phyloP scores from a whole-genome alignment of 371 early-diverging fungal species.

The Mycotypha africana region DNA sequence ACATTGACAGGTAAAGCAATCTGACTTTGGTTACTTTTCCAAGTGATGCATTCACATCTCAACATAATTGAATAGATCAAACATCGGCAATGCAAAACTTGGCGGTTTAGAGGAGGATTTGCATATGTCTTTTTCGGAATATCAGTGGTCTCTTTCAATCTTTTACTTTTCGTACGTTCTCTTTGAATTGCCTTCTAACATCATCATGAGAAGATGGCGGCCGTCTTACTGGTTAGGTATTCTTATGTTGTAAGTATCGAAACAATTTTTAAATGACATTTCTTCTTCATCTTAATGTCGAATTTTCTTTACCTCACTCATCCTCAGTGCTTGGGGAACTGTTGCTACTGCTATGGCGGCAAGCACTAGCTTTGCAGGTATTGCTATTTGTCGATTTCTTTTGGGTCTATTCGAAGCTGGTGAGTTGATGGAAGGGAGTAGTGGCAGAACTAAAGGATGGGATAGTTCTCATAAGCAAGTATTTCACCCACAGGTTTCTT shows the following conservation, averaged over 20 bases:
- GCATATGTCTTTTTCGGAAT: slow-evolving; percentile 16
- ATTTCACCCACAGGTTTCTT: slow-evolving; percentile 14
- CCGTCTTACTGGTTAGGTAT: slow-evolving; percentile 18
- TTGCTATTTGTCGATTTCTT: slow-evolving; percentile 16
- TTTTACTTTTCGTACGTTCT: slow-evolving; percentile 21
- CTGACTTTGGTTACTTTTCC: background rate
- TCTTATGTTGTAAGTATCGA: slow-evolving; percentile 12
- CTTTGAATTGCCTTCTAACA: slow-evolving; percentile 27
- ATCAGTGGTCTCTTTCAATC: slow-evolving; percentile 20
- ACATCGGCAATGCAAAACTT: slow-evolving; percentile 41
- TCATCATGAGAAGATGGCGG: slow-evolving; percentile 23
- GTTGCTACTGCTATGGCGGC: slow-evolving; percentile 26
- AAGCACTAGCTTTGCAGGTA: slow-evolving; percentile 15
- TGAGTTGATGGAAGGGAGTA: too few relatives aligned
- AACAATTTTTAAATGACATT: background rate
- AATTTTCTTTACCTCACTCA: background rate
- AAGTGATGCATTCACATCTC: background rate
- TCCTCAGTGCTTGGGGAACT: slow-evolving; percentile 14
- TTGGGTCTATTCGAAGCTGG: slow-evolving; percentile 23
- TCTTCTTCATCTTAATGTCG: background rate
- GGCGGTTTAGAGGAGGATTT: slow-evolving; percentile 30
- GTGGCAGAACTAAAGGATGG: too few relatives aligned
- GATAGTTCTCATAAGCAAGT: background rate
- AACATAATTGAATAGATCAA: slow-evolving; percentile 21
- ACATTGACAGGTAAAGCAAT: slow-evolving; percentile 28